Evolutionary conservation across 805 yeast genomes (phyloP), one percentile per base, ranked within the genome.

Genomic region (Candida anglica): DNA sequence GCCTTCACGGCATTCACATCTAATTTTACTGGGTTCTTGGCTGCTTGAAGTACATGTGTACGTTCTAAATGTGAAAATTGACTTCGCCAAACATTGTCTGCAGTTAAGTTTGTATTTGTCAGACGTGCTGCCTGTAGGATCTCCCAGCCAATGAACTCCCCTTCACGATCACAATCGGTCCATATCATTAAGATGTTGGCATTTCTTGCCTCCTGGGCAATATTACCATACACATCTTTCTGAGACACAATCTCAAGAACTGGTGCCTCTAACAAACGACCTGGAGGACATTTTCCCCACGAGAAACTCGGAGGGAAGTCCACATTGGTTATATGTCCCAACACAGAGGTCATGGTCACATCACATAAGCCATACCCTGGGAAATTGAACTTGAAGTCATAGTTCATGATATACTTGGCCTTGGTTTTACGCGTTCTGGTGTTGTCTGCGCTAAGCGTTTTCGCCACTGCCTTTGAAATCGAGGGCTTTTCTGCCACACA

Each of bases 121-220:
- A 66, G 67, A 32, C 54, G 52, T 0, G 95, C 96, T n/a, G 79
- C 81, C 34, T 78, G 70, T 22, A 76, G 69, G 11, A 94, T 77
- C 48, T 89, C 96, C 63, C 71, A 77, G 0, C 97, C 98, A 37
- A 89, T 89, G 56, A 79, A 83, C 55, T 89, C 98, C 2, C 98
- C 98, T 54, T 89, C 98, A 23, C 97, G 68, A 69, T 89, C 98
- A 60, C 98, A 93, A 70, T 93, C 99, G 1, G 98, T 93, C 98
- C 98, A 93, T 6, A 93, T 86, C 85, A 87, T 86, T 35, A 93
- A 60, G 25, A 63, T 63, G 33, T 77, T 74, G 4, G 86, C 75
- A 14, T 49, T 50, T 26, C 79, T 55, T 4, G 88, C 84, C 50
- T 87, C 87, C 3, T 56, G 56, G 19, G 71, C 56, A 31, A 93